A percentile compares a stretch with the other conserved stretches of the same genome.
Conservation (phyloP, 768 basidiomycete genomes). For the Fistulinella prunicolor region DNA sequence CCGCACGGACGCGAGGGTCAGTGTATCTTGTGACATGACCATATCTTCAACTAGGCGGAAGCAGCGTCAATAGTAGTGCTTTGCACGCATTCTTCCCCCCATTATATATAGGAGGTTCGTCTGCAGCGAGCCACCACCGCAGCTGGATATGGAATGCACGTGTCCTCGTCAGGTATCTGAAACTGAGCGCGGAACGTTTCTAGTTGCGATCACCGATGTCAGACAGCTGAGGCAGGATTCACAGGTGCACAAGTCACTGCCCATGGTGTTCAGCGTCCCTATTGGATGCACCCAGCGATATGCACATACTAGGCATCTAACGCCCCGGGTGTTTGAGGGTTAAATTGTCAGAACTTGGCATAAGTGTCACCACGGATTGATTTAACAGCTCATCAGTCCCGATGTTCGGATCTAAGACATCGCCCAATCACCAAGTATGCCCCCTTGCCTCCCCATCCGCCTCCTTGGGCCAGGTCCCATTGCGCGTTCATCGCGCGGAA, state of each 20-base stretch:
- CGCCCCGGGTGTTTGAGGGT: not conserved
- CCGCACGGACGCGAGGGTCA: not conserved
- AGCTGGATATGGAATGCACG: no score
- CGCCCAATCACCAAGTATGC: constrained; percentile 52
- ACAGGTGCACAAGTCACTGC: no score
- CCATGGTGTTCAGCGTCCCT: no score
- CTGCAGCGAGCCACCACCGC: no score
- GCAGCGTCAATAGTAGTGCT: no score
- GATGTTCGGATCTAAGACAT: constrained; percentile 31
- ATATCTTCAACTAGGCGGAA: not conserved
- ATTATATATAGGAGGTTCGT: no score
- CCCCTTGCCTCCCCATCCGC: constrained; percentile 48
- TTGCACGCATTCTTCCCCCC: no score
- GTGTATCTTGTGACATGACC: not conserved
- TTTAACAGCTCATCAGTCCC: not conserved
- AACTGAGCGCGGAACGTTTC: no score
- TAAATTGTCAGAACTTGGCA: not conserved
- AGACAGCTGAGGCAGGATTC: no score
- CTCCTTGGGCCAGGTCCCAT: constrained; percentile 47
- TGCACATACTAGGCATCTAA: not conserved
- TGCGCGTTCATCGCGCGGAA: constrained; percentile 49
- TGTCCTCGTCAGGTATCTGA: no score
- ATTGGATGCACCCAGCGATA: not conserved
- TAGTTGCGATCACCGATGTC: no score
- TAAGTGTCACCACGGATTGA: not conserved